Percentiles rank a stretch among this genome's conserved stretches.
phyloP scores from a whole-genome alignment of 148 eudicot species.

The Polygonum aviculare region DNA sequence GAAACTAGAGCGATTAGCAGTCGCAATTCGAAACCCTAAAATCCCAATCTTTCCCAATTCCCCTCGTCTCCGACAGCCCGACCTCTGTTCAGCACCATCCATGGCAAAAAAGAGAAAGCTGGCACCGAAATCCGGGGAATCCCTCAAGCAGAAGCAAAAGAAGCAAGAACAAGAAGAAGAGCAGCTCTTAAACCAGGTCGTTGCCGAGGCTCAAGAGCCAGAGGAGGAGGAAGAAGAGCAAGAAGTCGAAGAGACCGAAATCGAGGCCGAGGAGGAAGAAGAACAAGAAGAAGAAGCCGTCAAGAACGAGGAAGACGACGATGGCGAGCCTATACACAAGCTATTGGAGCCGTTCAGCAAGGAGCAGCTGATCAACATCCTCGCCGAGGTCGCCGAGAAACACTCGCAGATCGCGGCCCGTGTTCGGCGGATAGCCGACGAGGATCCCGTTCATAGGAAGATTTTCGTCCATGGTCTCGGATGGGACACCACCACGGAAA shows the following conservation, averaged over 20 bases:
- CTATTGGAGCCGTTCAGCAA: conserved; percentile 49
- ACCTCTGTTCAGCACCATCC: background rate
- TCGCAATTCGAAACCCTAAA: conserved; percentile 8
- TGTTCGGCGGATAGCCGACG: conserved; percentile 51
- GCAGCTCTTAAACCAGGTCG: conserved; percentile 2
- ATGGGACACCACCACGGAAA: conserved; percentile 65
- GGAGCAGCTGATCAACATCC: conserved; percentile 54
- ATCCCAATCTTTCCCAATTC: background rate
- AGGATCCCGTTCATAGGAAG: conserved; percentile 48
- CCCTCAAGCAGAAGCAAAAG: conserved; percentile 13
- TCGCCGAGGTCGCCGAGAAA: conserved; percentile 30
- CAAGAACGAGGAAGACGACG: conserved; percentile 9
- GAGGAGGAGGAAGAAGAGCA: conserved; percentile 17
- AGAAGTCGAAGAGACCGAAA: conserved; percentile 21
- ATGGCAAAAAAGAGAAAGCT: conserved; percentile 66
- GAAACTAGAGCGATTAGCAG: background rate
- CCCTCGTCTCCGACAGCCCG: background rate
- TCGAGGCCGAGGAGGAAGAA: conserved; percentile 1
- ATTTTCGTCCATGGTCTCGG: conserved; percentile 73
- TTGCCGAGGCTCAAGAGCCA: conserved; percentile 15
- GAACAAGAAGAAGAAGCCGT: conserved; percentile 8
- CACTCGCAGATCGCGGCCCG: conserved; percentile 46
- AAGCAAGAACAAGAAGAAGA: conserved; percentile 6
- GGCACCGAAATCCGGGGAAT: conserved; percentile 23
- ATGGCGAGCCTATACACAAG: conserved; percentile 19